These are phyloP conservation scores for Phyllosticta citribraziliensis DNA, from an alignment of 2,329 filamentous ascomycete species.

Conservation along the genomic window DNA sequence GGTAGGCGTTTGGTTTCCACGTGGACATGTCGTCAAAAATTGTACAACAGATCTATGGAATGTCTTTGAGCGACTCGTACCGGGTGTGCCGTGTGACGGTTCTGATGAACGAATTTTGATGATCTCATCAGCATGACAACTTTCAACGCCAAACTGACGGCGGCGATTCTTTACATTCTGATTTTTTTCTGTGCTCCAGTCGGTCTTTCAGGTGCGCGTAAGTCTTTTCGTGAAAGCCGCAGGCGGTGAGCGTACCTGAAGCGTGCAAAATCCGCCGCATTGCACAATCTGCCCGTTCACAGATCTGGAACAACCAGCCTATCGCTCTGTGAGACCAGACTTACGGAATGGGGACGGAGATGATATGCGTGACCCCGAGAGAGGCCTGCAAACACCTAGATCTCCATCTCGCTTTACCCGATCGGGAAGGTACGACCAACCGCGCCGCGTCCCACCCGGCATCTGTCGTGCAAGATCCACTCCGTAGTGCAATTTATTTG, in stretches of 20 bases:
- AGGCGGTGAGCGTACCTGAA: background rate
- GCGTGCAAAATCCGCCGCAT: background rate
- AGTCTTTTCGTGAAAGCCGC: background rate
- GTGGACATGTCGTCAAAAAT: background rate
- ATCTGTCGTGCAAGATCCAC: background rate
- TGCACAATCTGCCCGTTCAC: background rate
- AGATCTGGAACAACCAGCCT: background rate
- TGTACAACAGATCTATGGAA: background rate
- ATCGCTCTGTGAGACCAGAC: background rate
- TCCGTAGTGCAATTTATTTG: background rate
- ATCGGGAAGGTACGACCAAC: background rate
- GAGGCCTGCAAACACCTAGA: background rate
- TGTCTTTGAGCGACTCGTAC: background rate
- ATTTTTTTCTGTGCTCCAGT: background rate
- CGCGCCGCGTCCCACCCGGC: background rate
- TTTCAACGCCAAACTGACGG: background rate
- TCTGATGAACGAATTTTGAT: background rate
- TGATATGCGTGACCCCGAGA: background rate
- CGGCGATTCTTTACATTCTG: background rate
- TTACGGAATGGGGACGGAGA: background rate
- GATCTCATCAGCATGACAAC: background rate
- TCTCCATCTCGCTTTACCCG: background rate
- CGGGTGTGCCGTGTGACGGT: background rate
- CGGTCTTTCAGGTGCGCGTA: background rate
- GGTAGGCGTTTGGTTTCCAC: background rate